Conservation (phyloP, 2,329 filamentous ascomycete genomes). For the Beauveria pseudobassiana region DNA sequence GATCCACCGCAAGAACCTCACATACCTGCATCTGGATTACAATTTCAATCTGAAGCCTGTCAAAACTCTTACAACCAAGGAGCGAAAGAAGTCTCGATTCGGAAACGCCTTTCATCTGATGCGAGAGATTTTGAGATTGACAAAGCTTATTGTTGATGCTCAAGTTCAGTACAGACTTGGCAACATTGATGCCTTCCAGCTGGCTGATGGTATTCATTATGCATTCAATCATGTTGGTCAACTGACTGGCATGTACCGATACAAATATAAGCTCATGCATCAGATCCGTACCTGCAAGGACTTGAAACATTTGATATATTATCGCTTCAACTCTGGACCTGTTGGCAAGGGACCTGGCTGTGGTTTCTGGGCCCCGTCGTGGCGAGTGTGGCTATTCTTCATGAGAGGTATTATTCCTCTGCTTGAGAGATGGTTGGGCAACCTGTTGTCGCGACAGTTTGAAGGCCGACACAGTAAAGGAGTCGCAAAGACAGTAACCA, state of each 20-base stretch:
- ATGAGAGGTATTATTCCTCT: conserved; percentile 97
- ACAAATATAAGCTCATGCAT: conserved; percentile 99
- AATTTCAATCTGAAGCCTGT: conserved; percentile 99
- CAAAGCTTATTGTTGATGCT: conserved; percentile 95
- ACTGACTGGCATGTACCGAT: conserved; percentile 97
- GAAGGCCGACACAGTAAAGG: conserved; percentile 98
- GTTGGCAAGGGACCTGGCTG: conserved; percentile 97
- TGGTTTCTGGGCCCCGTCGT: conserved; percentile 97
- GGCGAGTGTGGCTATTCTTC: conserved; percentile 99
- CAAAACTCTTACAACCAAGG: conserved; percentile 96
- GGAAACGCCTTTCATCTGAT: conserved; percentile 99
- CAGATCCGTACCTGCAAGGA: conserved; percentile 99
- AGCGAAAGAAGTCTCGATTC: conserved; percentile 98
- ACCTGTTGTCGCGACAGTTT: conserved; percentile 92
- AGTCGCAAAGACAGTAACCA: conserved; percentile 97
- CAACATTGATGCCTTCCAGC: conserved; percentile 97
- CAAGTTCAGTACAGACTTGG: conserved; percentile 96
- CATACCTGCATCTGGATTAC: conserved; percentile 96
- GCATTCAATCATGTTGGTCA: conserved; percentile 99
- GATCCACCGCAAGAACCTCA: conserved; percentile 97
- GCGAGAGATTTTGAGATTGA: conserved; percentile 92
- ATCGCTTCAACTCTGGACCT: conserved; percentile 93
- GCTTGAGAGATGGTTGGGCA: conserved; percentile 94
- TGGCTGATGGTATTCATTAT: conserved; percentile 97
- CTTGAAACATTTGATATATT: conserved; percentile 97